phyloP scores from a whole-genome alignment of 495 filamentous ascomycete genomes.

The Annulohypoxylon nitens region DNA sequence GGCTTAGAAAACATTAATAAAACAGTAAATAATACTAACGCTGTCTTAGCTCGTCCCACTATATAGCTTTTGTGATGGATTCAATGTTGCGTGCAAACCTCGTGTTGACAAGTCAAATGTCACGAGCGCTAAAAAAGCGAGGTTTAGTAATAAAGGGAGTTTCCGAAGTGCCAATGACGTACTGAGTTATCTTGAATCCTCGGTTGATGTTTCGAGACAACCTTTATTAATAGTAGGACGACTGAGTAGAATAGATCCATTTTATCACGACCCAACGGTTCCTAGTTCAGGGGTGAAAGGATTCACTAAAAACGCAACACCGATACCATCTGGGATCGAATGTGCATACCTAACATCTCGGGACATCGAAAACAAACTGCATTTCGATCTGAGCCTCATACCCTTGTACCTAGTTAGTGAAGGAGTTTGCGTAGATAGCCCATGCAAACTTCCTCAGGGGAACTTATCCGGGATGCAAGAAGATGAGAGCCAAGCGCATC shows the following conservation, averaged over 20 bases:
- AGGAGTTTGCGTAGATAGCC: constrained; percentile 17
- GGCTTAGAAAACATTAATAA: constrained; percentile 12
- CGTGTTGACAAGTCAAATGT: constrained; percentile 41
- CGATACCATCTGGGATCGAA: neutral
- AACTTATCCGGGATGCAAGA: constrained; percentile 21
- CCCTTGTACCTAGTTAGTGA: constrained; percentile 16
- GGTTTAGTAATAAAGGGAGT: constrained; percentile 13
- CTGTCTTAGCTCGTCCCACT: constrained; percentile 7
- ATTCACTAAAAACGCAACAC: constrained; percentile 18
- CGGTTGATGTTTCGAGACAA: constrained; percentile 25
- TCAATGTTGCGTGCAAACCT: constrained; percentile 21
- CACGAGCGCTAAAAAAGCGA: constrained; percentile 27
- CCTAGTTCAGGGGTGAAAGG: neutral
- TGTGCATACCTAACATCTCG: constrained; percentile 10
- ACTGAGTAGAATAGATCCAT: neutral
- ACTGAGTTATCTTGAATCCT: constrained; percentile 14
- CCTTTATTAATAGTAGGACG: neutral
- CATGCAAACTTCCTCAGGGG: constrained; percentile 29
- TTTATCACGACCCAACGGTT: neutral
- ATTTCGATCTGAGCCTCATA: constrained; percentile 15
- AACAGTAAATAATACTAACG: constrained; percentile 4
- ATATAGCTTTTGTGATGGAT: constrained; percentile 14
- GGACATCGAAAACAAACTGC: constrained; percentile 19
- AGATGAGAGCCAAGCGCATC: constrained; percentile 11
- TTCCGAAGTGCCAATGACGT: constrained; percentile 30